Evolutionary conservation across 2,329 filamentous ascomycete genomes (phyloP), one percentile per base, ranked within the genome.

Genomic region (Alternaria viburni): DNA sequence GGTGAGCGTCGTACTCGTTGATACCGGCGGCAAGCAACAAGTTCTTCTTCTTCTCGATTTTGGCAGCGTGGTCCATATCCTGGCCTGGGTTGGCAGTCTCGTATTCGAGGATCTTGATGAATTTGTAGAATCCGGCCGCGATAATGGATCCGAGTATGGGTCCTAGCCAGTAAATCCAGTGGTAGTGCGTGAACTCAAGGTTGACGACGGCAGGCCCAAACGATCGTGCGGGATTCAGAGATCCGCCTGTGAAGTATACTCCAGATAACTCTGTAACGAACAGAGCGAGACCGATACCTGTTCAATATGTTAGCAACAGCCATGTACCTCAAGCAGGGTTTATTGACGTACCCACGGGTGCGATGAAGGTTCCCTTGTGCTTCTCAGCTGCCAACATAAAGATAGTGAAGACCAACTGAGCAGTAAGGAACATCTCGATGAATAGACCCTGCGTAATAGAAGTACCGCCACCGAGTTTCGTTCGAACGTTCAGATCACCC

Each of bases 231-330:
- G 82, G 82, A 56, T 84, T 83, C 19, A 83, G 74, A 1, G 78
- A 80, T 15, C 81, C 80, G 28, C 81, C 80, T 1, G 81, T 83
- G 65, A 78, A 83, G 71, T 75, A 81, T 12, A 82, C 80, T 78
- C 83, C 57, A 1, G 61, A 60, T 7, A 63, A 8, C 21, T 63
- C 61, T 25, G 62, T 43, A 1, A 92, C 84, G 77, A 93, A 92
- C 61, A 93, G 84, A 0, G 89, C 83, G 6, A 91, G 79, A 3
- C 91, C 91, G 69, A 92, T 91, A 17, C 60, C 56, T 62, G 13
- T 50, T 15, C 15, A 28, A 46, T 11, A 28, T 1, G 46, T 58
- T 25, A 58, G n/a, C n/a, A n/a, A n/a, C n/a, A n/a, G n/a, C n/a
- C n/a, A n/a, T n/a, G n/a, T n/a, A n/a, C n/a, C n/a, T n/a, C n/a